A percentile compares a stretch with the other conserved stretches of the same genome.
Evolutionary conservation across 2,329 filamentous ascomycete genomes (phyloP).

Genomic region (Pseudocercospora pini-densiflorae): DNA sequence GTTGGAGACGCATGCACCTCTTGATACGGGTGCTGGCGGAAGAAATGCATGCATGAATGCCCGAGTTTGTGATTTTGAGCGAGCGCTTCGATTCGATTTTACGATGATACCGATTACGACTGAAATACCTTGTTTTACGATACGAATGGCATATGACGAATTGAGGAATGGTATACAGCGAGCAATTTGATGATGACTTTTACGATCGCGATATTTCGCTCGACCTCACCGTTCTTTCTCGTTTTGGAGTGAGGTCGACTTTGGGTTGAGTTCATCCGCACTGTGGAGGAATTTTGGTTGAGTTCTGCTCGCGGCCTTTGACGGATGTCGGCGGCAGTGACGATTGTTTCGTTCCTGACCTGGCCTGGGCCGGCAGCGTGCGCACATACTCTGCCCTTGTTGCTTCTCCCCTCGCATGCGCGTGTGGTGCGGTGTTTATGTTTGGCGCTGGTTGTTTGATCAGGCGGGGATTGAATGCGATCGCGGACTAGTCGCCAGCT

Average conservation of each 20-base stretch:
- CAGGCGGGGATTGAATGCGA: too few relatives aligned
- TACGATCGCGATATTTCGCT: background rate
- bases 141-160: background rate
- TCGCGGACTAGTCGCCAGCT: background rate
- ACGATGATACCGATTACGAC: conserved; percentile 4
- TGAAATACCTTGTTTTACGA: background rate
- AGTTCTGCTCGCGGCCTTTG: too few relatives aligned
- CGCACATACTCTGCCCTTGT: too few relatives aligned
- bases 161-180: background rate
- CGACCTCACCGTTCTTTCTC: background rate
- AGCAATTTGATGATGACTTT: background rate
- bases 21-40: background rate
- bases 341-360: too few relatives aligned
- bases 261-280: too few relatives aligned
- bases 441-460: too few relatives aligned
- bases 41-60: background rate
- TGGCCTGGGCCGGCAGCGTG: too few relatives aligned
- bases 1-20: background rate
- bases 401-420: too few relatives aligned
- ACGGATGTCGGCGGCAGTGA: too few relatives aligned
- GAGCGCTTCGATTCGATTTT: background rate
- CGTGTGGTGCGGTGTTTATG: too few relatives aligned
- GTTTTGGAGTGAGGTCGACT: background rate
- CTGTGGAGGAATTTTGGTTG: too few relatives aligned
- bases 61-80: background rate